Evolutionary conservation across 2,329 filamentous ascomycete genomes (phyloP).

Genomic region (Teratosphaeriaceae sp.): DNA sequence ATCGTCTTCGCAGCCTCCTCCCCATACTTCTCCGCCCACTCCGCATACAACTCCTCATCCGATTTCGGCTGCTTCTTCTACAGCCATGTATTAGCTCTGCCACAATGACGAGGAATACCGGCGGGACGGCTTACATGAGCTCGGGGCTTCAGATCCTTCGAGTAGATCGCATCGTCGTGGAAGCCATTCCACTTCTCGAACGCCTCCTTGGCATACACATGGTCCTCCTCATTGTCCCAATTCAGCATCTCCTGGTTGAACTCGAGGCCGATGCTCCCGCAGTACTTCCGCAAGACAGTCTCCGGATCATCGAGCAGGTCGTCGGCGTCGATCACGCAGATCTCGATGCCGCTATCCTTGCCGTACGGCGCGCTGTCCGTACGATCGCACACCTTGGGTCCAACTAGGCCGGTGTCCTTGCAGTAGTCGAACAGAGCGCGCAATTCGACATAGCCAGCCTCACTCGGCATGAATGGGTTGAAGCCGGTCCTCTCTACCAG

Average conservation of each 20-base stretch:
- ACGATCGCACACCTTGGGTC: constrained; percentile 55
- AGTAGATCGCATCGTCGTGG: constrained; percentile 89
- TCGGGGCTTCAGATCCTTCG: constrained; percentile 66
- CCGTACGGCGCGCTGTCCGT: constrained; percentile 15
- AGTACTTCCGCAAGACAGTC: constrained; percentile 70
- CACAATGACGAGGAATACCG: background rate
- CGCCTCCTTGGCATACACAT: constrained; percentile 59
- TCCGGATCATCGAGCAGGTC: constrained; percentile 83
- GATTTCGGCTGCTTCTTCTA: constrained; percentile 57
- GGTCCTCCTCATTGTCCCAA: constrained; percentile 73
- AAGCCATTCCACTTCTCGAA: constrained; percentile 98
- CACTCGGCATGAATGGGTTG: constrained; percentile 74
- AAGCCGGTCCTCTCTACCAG: constrained; percentile 78
- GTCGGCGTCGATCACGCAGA: constrained; percentile 89
- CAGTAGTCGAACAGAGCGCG: constrained; percentile 83
- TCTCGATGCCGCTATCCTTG: constrained; percentile 32
- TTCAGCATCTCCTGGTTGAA: constrained; percentile 72
- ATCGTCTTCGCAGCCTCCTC: constrained; percentile 64
- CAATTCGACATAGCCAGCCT: constrained; percentile 87
- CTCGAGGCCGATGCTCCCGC: constrained; percentile 69
- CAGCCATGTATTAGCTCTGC: constrained; percentile 6
- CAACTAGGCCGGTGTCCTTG: constrained; percentile 60
- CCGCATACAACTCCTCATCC: constrained; percentile 59
- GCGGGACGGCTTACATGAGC: constrained; percentile 48
- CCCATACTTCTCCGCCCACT: constrained; percentile 71